These are phyloP conservation scores for Wilhelminamyces savonicus DNA, from an alignment of 805 yeast species.

Conservation along the genomic window DNA sequence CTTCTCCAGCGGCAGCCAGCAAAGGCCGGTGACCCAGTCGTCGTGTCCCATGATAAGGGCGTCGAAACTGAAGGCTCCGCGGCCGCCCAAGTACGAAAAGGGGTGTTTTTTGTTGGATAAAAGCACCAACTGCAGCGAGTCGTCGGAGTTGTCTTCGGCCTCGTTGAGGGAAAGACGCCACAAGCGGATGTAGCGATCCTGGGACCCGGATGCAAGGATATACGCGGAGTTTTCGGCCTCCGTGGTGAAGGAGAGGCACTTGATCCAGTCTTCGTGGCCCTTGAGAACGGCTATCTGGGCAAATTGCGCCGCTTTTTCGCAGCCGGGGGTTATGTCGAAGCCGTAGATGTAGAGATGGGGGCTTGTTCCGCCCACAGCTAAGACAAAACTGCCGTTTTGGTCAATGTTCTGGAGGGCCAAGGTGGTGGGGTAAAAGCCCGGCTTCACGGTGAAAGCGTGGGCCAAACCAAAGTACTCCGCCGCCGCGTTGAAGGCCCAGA, in stretches of 20 bases:
- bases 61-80: slow-evolving; percentile 69
- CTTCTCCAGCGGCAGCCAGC: slow-evolving; percentile 60
- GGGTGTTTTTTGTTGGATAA: slow-evolving; percentile 70
- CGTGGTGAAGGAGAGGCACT: slow-evolving; percentile 56
- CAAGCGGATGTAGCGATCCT: slow-evolving; percentile 84
- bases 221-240: slow-evolving; percentile 43
- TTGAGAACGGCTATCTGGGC: slow-evolving; percentile 47
- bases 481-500: slow-evolving; percentile 40
- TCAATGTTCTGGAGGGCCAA: slow-evolving; percentile 29
- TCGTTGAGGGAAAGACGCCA: slow-evolving; percentile 71
- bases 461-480: slow-evolving; percentile 13
- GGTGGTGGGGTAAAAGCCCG: slow-evolving; percentile 44
- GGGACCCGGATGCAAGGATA: slow-evolving; percentile 83
- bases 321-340: slow-evolving; percentile 21
- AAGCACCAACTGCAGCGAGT: slow-evolving; percentile 42
- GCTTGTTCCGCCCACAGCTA: slow-evolving; percentile 74
- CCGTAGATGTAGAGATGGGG: slow-evolving; percentile 49
- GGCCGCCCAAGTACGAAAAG: slow-evolving; percentile 31
- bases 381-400: slow-evolving; percentile 28
- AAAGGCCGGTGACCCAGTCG: slow-evolving; percentile 87
- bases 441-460: slow-evolving; percentile 27
- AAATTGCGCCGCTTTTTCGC: slow-evolving; percentile 10
- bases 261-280: slow-evolving; percentile 98
- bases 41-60: slow-evolving; percentile 97
- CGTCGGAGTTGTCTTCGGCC: slow-evolving; percentile 50